phyloP scores from a whole-genome alignment of 1,284 basidiomycete genomes.

The Erythrobasidium hasegawianum region DNA sequence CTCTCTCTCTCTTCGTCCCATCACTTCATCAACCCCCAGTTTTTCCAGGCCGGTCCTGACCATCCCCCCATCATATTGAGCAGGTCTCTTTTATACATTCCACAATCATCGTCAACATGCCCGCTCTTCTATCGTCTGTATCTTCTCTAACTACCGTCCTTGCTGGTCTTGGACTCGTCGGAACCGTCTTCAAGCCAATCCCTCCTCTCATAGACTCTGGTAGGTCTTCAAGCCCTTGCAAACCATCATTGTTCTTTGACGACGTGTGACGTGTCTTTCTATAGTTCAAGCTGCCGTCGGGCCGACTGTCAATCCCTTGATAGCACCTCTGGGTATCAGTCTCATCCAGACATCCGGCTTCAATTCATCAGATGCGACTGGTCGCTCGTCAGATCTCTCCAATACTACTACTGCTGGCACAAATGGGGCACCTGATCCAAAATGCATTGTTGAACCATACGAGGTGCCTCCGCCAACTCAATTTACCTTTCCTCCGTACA shows the following conservation, averaged over 20 bases:
- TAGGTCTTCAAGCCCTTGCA: neutral
- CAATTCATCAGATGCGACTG: neutral
- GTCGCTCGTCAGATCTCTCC: neutral
- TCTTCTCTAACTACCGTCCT: conserved; percentile 1
- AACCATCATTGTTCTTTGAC: no score
- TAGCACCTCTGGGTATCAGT: conserved; percentile 1
- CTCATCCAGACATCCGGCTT: conserved; percentile 1
- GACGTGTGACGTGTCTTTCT: neutral
- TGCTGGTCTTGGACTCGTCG: conserved; percentile 6
- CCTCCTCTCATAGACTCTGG: conserved; percentile 3
- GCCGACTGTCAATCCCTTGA: conserved; percentile 2
- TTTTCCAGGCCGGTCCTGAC: no score
- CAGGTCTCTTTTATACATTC: neutral
- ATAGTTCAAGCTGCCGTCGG: neutral
- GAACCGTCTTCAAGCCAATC: conserved; percentile 7
- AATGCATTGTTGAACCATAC: conserved; percentile 2
- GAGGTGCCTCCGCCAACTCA: conserved; percentile 6
- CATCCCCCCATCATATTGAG: neutral
- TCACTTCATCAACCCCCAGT: no score
- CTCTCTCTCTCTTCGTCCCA: no score
- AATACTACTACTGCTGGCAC: conserved; percentile 44
- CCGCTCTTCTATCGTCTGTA: neutral
- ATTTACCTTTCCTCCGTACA: conserved; percentile 54
- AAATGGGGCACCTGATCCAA: neutral
- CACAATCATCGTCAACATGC: neutral